These are phyloP conservation scores for Musa acuminata DNA, from an alignment of 176 grass and related monocot genomes.

Conservation along the genomic window DNA sequence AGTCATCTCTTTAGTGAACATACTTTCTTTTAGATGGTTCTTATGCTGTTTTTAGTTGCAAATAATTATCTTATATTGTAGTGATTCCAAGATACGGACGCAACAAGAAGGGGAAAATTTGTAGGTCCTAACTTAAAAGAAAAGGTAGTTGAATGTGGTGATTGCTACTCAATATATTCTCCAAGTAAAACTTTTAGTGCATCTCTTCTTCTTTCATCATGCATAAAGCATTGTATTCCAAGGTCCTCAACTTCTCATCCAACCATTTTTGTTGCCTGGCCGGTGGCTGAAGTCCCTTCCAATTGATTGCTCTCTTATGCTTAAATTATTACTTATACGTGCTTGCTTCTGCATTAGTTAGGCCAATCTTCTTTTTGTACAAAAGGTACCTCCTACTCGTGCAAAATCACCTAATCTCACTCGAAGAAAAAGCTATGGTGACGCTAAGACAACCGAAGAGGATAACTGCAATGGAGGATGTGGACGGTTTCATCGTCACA, in stretches of 20 bases:
- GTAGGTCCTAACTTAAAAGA: too few relatives aligned
- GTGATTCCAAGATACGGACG: too few relatives aligned
- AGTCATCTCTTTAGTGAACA: neutral
- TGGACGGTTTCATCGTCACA: slow-evolving; percentile 13
- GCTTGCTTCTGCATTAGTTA: neutral
- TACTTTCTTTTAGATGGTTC: neutral
- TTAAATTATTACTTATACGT: neutral
- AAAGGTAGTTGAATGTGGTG: too few relatives aligned
- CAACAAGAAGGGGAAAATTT: too few relatives aligned
- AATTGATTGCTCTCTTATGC: neutral
- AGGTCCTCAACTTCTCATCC: neutral
- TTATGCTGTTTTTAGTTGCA: too few relatives aligned
- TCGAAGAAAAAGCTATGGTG: slow-evolving; percentile 30
- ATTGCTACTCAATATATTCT: too few relatives aligned
- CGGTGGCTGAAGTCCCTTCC: too few relatives aligned
- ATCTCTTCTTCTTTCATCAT: neutral
- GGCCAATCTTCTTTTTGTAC: neutral
- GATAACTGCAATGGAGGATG: slow-evolving; percentile 3
- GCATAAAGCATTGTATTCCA: neutral
- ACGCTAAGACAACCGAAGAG: slow-evolving; percentile 1
- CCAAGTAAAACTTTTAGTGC: neutral
- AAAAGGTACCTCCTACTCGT: slow-evolving; percentile 36
- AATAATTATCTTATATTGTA: too few relatives aligned
- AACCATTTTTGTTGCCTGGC: neutral
- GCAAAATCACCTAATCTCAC: slow-evolving; percentile 43